Percentiles rank a stretch among this genome's conserved stretches.
phyloP scores from a whole-genome alignment of 305 asterid genomes.

The Plantago lanceolata region DNA sequence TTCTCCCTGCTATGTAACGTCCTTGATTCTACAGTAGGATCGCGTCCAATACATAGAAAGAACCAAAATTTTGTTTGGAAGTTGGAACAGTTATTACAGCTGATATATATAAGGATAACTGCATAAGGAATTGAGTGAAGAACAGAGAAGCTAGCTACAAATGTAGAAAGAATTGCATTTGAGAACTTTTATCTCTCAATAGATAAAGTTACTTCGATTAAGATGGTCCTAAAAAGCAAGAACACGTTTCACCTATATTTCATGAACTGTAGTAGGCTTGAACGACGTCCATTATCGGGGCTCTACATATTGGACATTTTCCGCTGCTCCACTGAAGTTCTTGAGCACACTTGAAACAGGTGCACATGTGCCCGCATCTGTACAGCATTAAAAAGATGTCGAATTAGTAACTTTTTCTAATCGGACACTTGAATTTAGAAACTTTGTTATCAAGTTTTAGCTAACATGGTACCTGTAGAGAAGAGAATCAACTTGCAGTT shows the following conservation, averaged over 20 bases:
- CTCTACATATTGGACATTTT: slow-evolving; percentile 72
- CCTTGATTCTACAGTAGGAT: not conserved
- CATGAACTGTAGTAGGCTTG: slow-evolving; percentile 40
- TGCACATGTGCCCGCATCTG: slow-evolving; percentile 97
- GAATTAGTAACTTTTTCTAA: not conserved
- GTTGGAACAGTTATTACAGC: not conserved
- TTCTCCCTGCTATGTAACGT: not conserved
- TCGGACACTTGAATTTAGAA: not conserved
- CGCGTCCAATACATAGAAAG: not conserved
- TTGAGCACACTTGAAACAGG: slow-evolving; percentile 73
- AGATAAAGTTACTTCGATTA: not conserved
- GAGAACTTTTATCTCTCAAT: not conserved
- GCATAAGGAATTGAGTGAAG: not conserved
- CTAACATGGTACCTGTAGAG: slow-evolving; percentile 55
- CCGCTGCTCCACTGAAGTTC: slow-evolving; percentile 65
- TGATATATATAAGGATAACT: not conserved
- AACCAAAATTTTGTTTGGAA: not conserved
- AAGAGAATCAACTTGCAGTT: slow-evolving; percentile 59
- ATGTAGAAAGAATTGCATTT: not conserved
- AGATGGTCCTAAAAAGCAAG: slow-evolving; percentile 36
- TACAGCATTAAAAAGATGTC: slow-evolving; percentile 6
- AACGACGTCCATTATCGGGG: slow-evolving; percentile 68
- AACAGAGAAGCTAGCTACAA: not conserved
- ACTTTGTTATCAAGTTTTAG: not conserved
- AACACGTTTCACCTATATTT: slow-evolving; percentile 28